Percentiles rank a stretch among this genome's conserved stretches.
Conservation (phyloP, 495 filamentous ascomycete genomes). For the Aspergillus hancockii region DNA sequence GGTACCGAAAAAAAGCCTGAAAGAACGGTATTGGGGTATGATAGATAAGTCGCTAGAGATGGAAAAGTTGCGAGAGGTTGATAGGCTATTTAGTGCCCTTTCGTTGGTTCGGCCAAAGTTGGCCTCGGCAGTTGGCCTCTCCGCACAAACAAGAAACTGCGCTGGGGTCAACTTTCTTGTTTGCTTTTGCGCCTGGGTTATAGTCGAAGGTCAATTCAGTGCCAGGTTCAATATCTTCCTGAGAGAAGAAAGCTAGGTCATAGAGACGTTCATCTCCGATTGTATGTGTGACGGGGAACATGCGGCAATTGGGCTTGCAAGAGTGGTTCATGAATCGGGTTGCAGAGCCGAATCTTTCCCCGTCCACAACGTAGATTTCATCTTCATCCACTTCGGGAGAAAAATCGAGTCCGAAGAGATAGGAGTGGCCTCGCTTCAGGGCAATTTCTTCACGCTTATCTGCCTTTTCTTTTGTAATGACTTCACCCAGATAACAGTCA, state of each 20-base stretch:
- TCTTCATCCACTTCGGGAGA: constrained; percentile 49
- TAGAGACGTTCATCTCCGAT: constrained; percentile 75
- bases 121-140: constrained; percentile 64
- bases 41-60: not conserved
- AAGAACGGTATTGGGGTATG: not conserved
- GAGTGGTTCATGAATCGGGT: constrained; percentile 69
- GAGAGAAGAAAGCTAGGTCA: constrained; percentile 84
- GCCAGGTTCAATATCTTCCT: constrained; percentile 62
- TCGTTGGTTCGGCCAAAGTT: constrained; percentile 58
- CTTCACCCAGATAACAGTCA: constrained; percentile 85
- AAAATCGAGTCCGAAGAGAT: constrained; percentile 86
- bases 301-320: constrained; percentile 73
- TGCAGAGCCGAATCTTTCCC: constrained; percentile 55
- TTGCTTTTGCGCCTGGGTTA: constrained; percentile 55
- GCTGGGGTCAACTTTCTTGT: constrained; percentile 50
- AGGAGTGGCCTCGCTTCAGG: constrained; percentile 48
- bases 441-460: constrained; percentile 59
- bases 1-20: not conserved
- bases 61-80: not conserved
- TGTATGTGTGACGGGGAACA: constrained; percentile 80
- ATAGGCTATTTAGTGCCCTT: constrained; percentile 29
- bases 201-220: constrained; percentile 92
- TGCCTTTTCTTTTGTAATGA: constrained; percentile 73
- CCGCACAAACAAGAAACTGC: constrained; percentile 69
- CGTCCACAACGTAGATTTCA: constrained; percentile 57